Conservation (phyloP, 2,329 filamentous ascomycete species). For the Amauroascus verrucosus region DNA sequence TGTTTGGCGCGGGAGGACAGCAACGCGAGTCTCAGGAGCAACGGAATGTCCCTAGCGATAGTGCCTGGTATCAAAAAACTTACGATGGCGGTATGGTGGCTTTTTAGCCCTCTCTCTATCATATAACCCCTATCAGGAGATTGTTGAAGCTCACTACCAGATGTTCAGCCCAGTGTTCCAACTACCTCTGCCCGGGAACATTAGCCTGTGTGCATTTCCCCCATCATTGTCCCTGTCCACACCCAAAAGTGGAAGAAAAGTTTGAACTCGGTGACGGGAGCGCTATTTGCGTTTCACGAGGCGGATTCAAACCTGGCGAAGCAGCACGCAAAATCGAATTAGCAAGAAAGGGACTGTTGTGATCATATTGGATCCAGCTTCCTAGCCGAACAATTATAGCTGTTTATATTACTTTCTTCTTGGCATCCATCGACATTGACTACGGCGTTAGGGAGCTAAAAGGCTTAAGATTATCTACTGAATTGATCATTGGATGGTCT, state of each 20-base stretch:
- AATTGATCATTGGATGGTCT: not conserved
- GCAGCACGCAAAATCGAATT: slow-evolving; percentile 41
- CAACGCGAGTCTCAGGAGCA: slow-evolving; percentile 49
- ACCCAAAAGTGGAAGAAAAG: slow-evolving; percentile 65
- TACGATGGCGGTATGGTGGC: slow-evolving; percentile 15
- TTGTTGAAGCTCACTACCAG: not conserved
- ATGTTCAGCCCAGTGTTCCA: slow-evolving; percentile 64
- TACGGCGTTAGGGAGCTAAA: not conserved
- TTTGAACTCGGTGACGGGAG: slow-evolving; percentile 49
- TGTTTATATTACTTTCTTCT: not conserved
- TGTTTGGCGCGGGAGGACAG: slow-evolving; percentile 62
- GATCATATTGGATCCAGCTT: slow-evolving; percentile 16
- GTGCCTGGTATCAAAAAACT: slow-evolving; percentile 59
- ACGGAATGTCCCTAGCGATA: slow-evolving; percentile 78
- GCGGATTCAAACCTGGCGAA: slow-evolving; percentile 40
- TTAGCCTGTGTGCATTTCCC: slow-evolving; percentile 92
- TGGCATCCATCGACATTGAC: not conserved
- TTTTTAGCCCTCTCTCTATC: not conserved
- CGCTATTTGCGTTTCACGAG: slow-evolving; percentile 40
- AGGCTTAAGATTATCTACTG: not conserved
- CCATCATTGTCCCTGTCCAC: slow-evolving; percentile 91
- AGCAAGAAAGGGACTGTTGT: slow-evolving; percentile 41
- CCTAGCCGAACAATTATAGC: not conserved
- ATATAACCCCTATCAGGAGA: not conserved
- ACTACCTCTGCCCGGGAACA: slow-evolving; percentile 90